phyloP scores from a whole-genome alignment of 2,329 filamentous ascomycete species.

The Ceratocystis eucalypticola region DNA sequence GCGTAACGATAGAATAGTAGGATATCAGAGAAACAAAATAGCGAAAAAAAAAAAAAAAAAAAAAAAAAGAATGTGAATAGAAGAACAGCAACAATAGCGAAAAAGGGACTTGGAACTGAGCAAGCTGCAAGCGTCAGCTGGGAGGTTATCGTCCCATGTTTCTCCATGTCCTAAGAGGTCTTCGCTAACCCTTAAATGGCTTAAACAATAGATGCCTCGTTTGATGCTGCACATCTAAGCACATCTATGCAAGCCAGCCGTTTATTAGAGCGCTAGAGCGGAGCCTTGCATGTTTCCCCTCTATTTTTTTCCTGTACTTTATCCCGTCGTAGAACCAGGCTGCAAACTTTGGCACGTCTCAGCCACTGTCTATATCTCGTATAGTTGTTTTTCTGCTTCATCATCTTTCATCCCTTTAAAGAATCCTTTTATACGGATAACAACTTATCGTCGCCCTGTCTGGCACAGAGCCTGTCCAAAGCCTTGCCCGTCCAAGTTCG shows the following conservation, averaged over 20 bases:
- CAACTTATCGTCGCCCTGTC: neutral
- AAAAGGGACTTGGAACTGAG: too few relatives aligned
- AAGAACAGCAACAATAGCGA: too few relatives aligned
- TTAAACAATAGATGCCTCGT: neutral
- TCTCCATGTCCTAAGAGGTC: too few relatives aligned
- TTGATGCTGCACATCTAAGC: neutral
- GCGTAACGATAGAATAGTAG: too few relatives aligned
- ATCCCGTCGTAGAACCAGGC: neutral
- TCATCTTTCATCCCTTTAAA: neutral
- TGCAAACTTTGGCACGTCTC: too few relatives aligned
- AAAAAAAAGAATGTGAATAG: too few relatives aligned
- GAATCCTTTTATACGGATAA: neutral
- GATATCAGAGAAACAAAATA: too few relatives aligned
- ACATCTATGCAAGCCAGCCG: neutral
- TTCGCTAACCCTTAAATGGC: too few relatives aligned
- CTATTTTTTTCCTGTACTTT: neutral
- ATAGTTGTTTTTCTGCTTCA: neutral
- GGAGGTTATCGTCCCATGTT: too few relatives aligned
- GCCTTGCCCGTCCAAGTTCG: neutral
- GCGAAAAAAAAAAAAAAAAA: too few relatives aligned
- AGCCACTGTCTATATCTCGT: neutral
- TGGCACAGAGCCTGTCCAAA: neutral
- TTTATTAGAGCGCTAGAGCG: neutral
- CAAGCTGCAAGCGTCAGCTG: too few relatives aligned
- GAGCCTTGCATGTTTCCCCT: neutral